A percentile compares a stretch with the other conserved stretches of the same genome.
Conservation (phyloP, 2,329 filamentous ascomycete species). For the Trichoderma citrinoviride region DNA sequence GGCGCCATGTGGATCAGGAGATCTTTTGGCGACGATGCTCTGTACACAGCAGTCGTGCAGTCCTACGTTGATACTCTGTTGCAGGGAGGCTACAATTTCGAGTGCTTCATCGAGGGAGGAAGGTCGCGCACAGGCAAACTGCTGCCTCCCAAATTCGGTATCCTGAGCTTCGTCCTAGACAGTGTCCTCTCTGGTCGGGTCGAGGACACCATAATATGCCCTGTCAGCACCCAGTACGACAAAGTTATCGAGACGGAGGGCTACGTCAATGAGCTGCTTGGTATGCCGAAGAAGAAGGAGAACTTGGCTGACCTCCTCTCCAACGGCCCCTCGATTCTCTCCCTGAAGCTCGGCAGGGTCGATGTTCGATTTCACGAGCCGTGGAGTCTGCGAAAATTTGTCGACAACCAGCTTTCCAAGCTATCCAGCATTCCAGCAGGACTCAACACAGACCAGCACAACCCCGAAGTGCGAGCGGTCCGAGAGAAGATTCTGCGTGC, state of each 20-base stretch:
- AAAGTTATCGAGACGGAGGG: conserved; percentile 98
- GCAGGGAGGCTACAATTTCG: conserved; percentile 88
- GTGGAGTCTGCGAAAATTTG: conserved; percentile 83
- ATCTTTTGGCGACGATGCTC: conserved; percentile 84
- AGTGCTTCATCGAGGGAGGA: conserved; percentile 97
- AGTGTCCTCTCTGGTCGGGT: conserved; percentile 85
- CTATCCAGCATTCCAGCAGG: conserved; percentile 45
- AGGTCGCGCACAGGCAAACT: conserved; percentile 92
- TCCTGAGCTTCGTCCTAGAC: conserved; percentile 86
- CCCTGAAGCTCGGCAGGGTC: conserved; percentile 82
- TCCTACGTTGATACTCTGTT: conserved; percentile 91
- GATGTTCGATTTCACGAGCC: conserved; percentile 96
- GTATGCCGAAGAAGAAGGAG: conserved; percentile 93
- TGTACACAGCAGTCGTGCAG: conserved; percentile 92
- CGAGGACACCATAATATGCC: conserved; percentile 87
- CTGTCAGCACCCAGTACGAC: conserved; percentile 96
- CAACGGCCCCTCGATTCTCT: conserved; percentile 79
- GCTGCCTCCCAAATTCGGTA: conserved; percentile 90
- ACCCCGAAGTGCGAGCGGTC: conserved; percentile 51
- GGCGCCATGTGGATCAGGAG: conserved; percentile 95
- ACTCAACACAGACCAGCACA: conserved; percentile 46
- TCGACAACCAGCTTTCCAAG: conserved; percentile 68
- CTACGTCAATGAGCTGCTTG: conserved; percentile 90
- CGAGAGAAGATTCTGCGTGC: conserved; percentile 76
- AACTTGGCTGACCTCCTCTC: conserved; percentile 88